phyloP scores from a whole-genome alignment of 805 yeast genomes.

The Saccharomyces mikatae region DNA sequence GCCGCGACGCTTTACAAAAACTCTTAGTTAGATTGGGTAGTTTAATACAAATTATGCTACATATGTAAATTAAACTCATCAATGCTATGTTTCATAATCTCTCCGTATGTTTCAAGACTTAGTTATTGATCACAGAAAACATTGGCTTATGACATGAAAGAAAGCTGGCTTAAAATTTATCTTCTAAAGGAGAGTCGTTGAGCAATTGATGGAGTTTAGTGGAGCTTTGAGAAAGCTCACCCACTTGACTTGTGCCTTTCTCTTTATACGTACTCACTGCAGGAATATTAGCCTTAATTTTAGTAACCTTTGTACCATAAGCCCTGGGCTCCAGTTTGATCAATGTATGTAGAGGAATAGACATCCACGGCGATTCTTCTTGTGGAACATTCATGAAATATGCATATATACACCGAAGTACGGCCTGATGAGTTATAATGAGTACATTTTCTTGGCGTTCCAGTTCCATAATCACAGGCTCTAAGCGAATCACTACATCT shows the following conservation, averaged over 20 bases:
- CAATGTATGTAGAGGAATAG: slow-evolving; percentile 91
- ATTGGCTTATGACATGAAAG: neutral
- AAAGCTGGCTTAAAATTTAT: neutral
- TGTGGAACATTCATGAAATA: slow-evolving; percentile 98
- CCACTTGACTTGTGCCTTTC: slow-evolving; percentile 63
- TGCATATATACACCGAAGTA: slow-evolving; percentile 90
- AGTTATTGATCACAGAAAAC: neutral
- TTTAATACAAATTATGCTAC: neutral
- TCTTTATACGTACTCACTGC: slow-evolving; percentile 96
- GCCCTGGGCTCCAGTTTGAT: slow-evolving; percentile 95
- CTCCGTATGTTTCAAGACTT: neutral
- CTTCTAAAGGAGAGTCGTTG: neutral
- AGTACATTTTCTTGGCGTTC: slow-evolving; percentile 94
- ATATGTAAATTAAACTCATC: neutral
- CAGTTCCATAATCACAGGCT: slow-evolving; percentile 96
- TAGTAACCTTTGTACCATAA: slow-evolving; percentile 75
- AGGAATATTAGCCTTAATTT: slow-evolving; percentile 92
- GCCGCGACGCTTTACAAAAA: neutral
- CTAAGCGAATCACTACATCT: slow-evolving; percentile 88
- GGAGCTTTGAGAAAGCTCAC: slow-evolving; percentile 23
- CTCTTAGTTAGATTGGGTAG: neutral
- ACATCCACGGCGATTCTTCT: slow-evolving; percentile 98
- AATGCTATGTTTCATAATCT: neutral
- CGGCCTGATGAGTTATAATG: slow-evolving; percentile 97
- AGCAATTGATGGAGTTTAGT: neutral